Evolutionary conservation across 306 rosid species (phyloP).

Genomic region (Cucurbita maxima): DNA sequence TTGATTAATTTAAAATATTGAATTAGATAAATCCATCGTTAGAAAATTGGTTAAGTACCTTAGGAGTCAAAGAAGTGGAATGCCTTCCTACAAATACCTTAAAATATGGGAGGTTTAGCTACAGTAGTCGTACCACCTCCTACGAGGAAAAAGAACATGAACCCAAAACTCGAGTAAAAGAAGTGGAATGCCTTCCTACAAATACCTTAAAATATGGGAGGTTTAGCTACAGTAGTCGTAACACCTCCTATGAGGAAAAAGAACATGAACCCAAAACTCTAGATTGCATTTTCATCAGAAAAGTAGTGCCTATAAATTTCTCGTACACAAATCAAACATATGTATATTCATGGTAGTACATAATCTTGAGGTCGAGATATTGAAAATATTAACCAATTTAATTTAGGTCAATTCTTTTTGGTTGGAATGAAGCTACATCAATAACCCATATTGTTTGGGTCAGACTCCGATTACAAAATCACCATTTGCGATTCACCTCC

Average conservation of each 20-base stretch:
- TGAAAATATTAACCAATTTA: background rate
- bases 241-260: background rate
- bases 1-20: background rate
- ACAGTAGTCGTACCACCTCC: background rate
- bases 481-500: background rate
- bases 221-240: background rate
- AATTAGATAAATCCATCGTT: background rate
- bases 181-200: no score
- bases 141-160: background rate
- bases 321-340: background rate
- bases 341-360: background rate
- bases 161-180: background rate
- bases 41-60: background rate
- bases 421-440: background rate
- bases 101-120: background rate
- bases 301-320: background rate
- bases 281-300: background rate
- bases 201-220: background rate
- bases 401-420: background rate
- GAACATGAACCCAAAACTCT: background rate
- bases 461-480: background rate
- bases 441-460: background rate
- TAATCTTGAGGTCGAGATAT: background rate
- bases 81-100: background rate
- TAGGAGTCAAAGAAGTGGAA: background rate